phyloP scores from a whole-genome alignment of 2,329 filamentous ascomycete genomes.

The Aspergillus quadricinctus region DNA sequence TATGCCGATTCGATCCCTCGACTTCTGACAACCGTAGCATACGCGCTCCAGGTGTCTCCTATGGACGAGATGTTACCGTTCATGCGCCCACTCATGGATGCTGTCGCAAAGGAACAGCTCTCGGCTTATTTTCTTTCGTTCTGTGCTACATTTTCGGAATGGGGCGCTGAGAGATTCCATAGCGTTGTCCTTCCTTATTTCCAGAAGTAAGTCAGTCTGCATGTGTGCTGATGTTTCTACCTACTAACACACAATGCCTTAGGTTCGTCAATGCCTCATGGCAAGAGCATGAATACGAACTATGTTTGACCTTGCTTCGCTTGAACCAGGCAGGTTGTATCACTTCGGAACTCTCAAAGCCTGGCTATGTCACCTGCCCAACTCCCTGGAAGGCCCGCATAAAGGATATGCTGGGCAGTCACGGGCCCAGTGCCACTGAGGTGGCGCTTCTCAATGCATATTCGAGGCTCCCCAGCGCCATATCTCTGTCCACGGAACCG shows the following conservation, averaged over 20 bases:
- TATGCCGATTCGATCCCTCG: constrained; percentile 25
- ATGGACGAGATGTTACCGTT: constrained; percentile 73
- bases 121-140: constrained; percentile 76
- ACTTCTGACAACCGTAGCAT: constrained; percentile 50
- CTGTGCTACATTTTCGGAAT: constrained; percentile 72
- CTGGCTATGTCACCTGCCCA: constrained; percentile 39
- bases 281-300: constrained; percentile 62
- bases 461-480: constrained; percentile 58
- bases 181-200: constrained; percentile 76
- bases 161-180: constrained; percentile 70
- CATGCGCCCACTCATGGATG: constrained; percentile 61
- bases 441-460: constrained; percentile 65
- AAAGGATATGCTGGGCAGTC: constrained; percentile 60
- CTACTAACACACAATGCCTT: constrained; percentile 13
- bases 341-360: constrained; percentile 42
- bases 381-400: constrained; percentile 66
- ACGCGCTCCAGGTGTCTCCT: constrained; percentile 70
- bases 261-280: constrained; percentile 74
- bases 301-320: constrained; percentile 65
- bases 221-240: not conserved
- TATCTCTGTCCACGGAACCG: constrained; percentile 55
- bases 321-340: constrained; percentile 51
- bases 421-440: constrained; percentile 48
- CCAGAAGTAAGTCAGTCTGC: constrained; percentile 57
- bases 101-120: constrained; percentile 61